Percentiles rank a stretch among this genome's conserved stretches.
Evolutionary conservation across 2,329 filamentous ascomycete genomes (phyloP).

Genomic region (Seiridium cupressi): DNA sequence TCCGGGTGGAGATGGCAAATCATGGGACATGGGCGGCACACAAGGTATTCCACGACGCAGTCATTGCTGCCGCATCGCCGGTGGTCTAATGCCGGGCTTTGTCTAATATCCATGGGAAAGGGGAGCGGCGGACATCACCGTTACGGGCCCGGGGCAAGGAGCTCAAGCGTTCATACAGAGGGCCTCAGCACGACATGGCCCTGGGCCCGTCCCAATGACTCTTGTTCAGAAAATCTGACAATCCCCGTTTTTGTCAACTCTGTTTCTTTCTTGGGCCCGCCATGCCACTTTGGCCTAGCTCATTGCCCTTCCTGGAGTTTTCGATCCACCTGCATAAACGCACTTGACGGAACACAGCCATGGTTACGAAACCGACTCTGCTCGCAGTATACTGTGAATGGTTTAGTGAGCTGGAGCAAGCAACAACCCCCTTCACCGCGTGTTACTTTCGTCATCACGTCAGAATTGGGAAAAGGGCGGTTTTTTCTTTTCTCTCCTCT

Average conservation of each 20-base stretch:
- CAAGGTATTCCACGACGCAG: no score
- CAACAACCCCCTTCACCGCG: background rate
- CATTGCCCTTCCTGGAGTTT: background rate
- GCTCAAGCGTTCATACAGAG: no score
- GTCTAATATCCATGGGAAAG: no score
- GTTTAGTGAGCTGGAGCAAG: background rate
- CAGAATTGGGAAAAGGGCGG: background rate
- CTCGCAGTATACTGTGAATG: background rate
- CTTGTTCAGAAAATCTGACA: background rate
- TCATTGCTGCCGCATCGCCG: no score
- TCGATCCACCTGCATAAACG: constrained; percentile 3
- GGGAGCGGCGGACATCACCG: no score
- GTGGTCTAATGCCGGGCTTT: no score
- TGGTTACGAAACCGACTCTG: background rate
- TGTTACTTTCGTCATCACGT: background rate
- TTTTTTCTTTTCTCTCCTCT: background rate
- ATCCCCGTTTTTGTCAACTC: background rate
- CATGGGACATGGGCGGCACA: no score
- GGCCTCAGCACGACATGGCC: no score
- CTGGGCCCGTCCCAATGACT: no score
- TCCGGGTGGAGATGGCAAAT: no score
- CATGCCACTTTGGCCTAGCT: background rate
- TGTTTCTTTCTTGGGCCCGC: background rate
- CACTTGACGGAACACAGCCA: constrained; percentile 1
- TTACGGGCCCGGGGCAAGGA: no score